A percentile compares a stretch with the other conserved stretches of the same genome.
Evolutionary conservation across 2,329 filamentous ascomycete species (phyloP).

Genomic region (Exophiala viscosa): DNA sequence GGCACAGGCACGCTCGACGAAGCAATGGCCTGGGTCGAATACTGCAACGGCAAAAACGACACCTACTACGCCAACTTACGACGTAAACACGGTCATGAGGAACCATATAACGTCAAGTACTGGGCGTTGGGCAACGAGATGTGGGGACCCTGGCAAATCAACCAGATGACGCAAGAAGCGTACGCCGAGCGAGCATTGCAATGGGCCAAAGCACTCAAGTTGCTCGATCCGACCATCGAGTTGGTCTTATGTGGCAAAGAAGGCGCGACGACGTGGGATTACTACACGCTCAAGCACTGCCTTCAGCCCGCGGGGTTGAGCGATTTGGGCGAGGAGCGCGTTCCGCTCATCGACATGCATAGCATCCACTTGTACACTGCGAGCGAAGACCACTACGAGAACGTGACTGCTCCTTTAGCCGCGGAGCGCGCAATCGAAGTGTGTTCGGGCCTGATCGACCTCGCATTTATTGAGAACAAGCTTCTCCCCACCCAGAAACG

Average conservation of each 20-base stretch:
- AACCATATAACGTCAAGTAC: slow-evolving; percentile 79
- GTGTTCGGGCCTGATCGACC: slow-evolving; percentile 64
- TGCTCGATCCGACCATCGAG: slow-evolving; percentile 60
- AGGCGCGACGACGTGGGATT: slow-evolving; percentile 68
- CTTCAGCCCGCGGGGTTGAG: slow-evolving; percentile 49
- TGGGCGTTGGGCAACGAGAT: slow-evolving; percentile 78
- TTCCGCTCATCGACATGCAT: slow-evolving; percentile 68
- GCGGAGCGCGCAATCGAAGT: slow-evolving; percentile 74
- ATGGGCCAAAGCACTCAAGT: slow-evolving; percentile 37
- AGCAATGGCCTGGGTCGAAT: slow-evolving; percentile 68
- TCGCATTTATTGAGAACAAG: slow-evolving; percentile 64
- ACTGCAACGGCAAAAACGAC: slow-evolving; percentile 74
- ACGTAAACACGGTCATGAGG: slow-evolving; percentile 67
- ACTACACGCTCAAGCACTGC: slow-evolving; percentile 67
- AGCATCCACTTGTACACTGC: slow-evolving; percentile 76
- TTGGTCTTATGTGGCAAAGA: slow-evolving; percentile 73
- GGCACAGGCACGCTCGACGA: slow-evolving; percentile 61
- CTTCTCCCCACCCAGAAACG: slow-evolving; percentile 54
- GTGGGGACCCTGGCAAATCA: slow-evolving; percentile 58
- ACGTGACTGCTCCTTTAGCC: slow-evolving; percentile 61
- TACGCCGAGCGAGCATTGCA: slow-evolving; percentile 52
- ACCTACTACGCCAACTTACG: slow-evolving; percentile 80
- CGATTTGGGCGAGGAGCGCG: slow-evolving; percentile 34
- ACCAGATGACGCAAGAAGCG: slow-evolving; percentile 57
- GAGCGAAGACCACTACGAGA: slow-evolving; percentile 48